Evolutionary conservation across 108 stramenopile species (phyloP).

Genomic region (Seminavis robusta): DNA sequence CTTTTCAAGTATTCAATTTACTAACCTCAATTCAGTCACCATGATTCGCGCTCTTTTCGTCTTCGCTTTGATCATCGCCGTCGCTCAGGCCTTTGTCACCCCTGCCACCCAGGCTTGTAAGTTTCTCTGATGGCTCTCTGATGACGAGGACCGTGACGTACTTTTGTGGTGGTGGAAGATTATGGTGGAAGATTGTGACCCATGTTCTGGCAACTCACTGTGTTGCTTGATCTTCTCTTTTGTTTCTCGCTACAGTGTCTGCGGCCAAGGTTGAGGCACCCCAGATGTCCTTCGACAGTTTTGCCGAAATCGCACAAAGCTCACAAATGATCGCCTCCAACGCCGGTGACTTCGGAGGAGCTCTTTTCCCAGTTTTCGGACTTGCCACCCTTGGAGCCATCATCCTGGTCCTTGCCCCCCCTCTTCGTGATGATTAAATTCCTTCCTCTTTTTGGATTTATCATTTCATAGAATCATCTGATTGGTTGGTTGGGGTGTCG

Average conservation of each 20-base stretch:
- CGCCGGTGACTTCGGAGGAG: conserved; percentile 66
- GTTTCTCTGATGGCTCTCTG: background rate
- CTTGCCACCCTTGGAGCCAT: conserved; percentile 67
- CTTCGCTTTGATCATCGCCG: conserved; percentile 70
- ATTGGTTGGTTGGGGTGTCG: no score
- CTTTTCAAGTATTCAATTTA: no score
- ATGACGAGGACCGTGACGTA: background rate
- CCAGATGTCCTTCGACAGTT: conserved; percentile 59
- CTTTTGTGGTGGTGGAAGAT: background rate
- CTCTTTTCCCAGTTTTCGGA: conserved; percentile 79
- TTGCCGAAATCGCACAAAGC: conserved; percentile 43
- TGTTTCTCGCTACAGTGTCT: conserved; percentile 3
- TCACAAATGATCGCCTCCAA: conserved; percentile 70
- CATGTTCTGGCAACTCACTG: background rate
- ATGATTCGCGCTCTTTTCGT: conserved; percentile 61
- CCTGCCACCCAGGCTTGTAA: conserved; percentile 65
- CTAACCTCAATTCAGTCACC: conserved; percentile 13
- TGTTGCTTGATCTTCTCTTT: background rate
- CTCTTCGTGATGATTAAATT: conserved; percentile 64
- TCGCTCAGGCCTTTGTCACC: conserved; percentile 82
- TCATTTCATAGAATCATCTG: no score
- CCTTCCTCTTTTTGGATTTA: no score
- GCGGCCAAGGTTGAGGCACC: conserved; percentile 37
- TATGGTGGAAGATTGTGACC: background rate
- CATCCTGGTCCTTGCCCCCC: conserved; percentile 84